Base-by-base conservation (phyloP, 176 grass and related monocot genomes). In the Saccharum officinarum region DNA sequence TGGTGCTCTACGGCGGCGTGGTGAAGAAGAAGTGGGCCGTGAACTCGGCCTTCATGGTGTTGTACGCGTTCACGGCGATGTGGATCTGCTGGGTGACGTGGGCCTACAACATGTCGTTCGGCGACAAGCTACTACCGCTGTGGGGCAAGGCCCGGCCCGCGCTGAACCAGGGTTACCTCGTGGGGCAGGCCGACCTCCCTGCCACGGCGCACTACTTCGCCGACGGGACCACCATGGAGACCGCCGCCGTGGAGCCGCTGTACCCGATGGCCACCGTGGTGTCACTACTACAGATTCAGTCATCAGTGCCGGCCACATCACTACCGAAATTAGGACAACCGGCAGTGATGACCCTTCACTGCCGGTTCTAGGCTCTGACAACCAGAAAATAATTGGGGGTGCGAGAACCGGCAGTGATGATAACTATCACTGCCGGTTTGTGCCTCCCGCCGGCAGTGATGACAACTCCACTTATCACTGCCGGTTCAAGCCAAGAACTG, bases 1-100 rank as follows among this genome's bases (percentile, higher is more conserved):
- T 97, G 18, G 89, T 97, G 6, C 90, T 97, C 2, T 97, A 97
- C 71, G 95, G 95, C 61, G 91, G 95, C 84, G 83, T 97, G 33
- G 95, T 97, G 38, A 97, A 97, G 90, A 97, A 97, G 87, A 97
- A 97, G 75, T 97, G 95, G 95, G 95, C 95, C 3, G 89, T 97
- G 10, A 97, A 97, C 84, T 94, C 92, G 6, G 95, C 95, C 37
- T 97, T 97, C 95, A 97, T 97, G 95, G 95, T 92, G 77, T 84
- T 97, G 44, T 97, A 97, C 80, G 92, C 95, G 13, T 97, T 97
- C 83, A 92, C 95, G 4, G 95, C 95, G 25, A 92, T 97, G 2
- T 89, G 87, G 92, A 75, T 97, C 70, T 97, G 95, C 86, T 97
- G 95, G 95, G 95, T 94, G 20, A 40, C 70, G 7, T 97, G 95